Evolutionary conservation across 2,329 filamentous ascomycete genomes (phyloP), one percentile per base, ranked within the genome.

Genomic region (Gaeumannomyces sp.): DNA sequence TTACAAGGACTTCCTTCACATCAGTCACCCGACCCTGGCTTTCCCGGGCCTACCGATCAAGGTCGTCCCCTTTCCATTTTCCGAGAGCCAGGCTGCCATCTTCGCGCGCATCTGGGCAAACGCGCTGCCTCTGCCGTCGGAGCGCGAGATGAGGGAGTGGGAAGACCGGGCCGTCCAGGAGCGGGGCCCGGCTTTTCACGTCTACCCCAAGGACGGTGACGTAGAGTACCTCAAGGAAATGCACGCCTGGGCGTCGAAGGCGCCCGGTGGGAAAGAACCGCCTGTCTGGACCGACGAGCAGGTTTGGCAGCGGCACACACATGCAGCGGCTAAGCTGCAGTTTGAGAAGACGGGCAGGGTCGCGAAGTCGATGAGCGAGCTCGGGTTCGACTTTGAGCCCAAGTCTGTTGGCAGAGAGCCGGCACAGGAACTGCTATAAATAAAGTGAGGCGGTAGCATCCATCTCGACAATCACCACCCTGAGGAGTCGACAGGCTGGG

Each of bases 1-100:
- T 3, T 97, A 93, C 74, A 82, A 92, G 69, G 92, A 98, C 70
- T 71, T 97, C 13, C 89, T 97, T 74, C 87, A 89, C 73, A 87
- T 89, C 4, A 79, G 85, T 1, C 85, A 92, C 66, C 92, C 93
- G 1, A 95, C 91, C 0, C 79, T 98, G 1, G 89, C 85, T 0
- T 93, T 97, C 72, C 82, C 90, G 0, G 86, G 85, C 0, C 79
- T 97, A 56, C 88, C 90, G 22, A 89, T 93, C 72, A 90, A 89
- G 69, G 85, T 95, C n/a, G 89, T 96, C n/a, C 94, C 94, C 0
- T 96, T 96, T 73, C 89, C 91, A 0, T 71, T 95, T 1, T 83
- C 88, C 0, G 92, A 97, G 77, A 87, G 85, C 7, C 93, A 97
- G 75, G 87, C 87, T 1, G 89, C 93, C 0, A 84, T 91, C 0